Percentiles rank a stretch among this genome's conserved stretches.
Conservation (phyloP, 208 protist genomes). For the Leishmania martiniquensis region DNA sequence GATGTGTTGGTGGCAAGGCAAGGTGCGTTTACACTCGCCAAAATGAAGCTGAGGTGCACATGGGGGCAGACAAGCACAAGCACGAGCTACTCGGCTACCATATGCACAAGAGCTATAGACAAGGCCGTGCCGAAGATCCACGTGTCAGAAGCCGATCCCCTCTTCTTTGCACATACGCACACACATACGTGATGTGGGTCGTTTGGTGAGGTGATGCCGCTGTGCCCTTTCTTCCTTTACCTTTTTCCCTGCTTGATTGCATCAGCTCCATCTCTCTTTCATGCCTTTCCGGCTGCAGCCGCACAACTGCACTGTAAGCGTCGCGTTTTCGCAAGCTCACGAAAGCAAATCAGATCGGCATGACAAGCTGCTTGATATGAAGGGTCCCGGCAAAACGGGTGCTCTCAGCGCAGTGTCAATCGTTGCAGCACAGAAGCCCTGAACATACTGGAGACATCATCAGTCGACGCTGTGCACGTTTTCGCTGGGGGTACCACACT, state of each 20-base stretch:
- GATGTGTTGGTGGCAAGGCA: background rate
- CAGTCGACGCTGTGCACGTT: background rate
- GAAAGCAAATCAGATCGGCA: background rate
- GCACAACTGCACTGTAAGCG: background rate
- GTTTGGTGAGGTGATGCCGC: background rate
- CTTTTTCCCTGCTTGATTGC: background rate
- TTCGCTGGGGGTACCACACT: background rate
- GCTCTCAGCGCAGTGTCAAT: background rate
- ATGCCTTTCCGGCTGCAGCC: background rate
- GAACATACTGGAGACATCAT: background rate
- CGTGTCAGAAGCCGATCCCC: background rate
- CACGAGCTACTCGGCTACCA: conserved; percentile 1
- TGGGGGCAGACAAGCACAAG: background rate
- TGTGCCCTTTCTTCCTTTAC: background rate
- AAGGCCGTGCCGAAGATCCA: background rate
- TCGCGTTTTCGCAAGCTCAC: background rate
- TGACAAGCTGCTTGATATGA: background rate
- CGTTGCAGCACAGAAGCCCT: background rate
- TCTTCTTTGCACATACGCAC: background rate
- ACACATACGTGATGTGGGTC: background rate
- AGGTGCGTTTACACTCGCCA: too few species aligned
- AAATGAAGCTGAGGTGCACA: background rate
- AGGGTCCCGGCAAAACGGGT: background rate
- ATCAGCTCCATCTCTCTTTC: background rate
- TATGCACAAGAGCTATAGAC: background rate